Base-by-base conservation (phyloP, 176 grass and related monocot species). In the maize (Zea mays) region DNA sequence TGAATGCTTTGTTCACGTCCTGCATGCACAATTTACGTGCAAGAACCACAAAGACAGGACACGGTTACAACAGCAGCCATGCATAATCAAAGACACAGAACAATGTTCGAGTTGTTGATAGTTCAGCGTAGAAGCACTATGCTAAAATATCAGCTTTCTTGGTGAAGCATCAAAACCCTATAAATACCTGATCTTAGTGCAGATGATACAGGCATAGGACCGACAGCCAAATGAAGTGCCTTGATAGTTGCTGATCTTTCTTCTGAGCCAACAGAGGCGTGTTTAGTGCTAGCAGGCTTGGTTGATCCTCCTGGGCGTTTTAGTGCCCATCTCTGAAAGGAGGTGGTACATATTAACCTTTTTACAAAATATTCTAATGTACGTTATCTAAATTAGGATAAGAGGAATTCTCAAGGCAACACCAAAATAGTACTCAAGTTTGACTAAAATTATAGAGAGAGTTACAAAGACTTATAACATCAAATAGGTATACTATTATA, bases 301-400 rank as follows among this genome's bases (percentile, higher is more conserved):
- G 48, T 38, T 62, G 79, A 68, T 33, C 79, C 89, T 63, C 79
- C 89, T 63, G 88, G 85, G 10, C 90, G 92, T 86, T 84, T 99
- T 45, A 82, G 20, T 4, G 42, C 55, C 96, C 96, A 99, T 90
- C 96, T 90, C 96, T 99, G 87, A 80, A 87, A 75, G 80, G 11
- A 76, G 67, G 67, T 38, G 79, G 72, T 14, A 48, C 7, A 76
- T 17, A 40, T 73, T 75, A 85, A 39, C 17, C 16, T 21, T 20
- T 76, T 74, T 72, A 44, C 14, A 33, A 49, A 65, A 7, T 65
- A 49, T 2, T 65, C 77, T 41, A 72, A 21, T 15, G 13, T 55
- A 3, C 58, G 35, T 21, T 21, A 71, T 49, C 19, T 59, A 70
- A 5, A 48, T 39, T 7, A 61, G 55, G 55, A 69, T n/a, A 51